Evolutionary conservation across 2,329 filamentous ascomycete species (phyloP), one percentile per base, ranked within the genome.

Genomic region (Paecilomyces niveus): DNA sequence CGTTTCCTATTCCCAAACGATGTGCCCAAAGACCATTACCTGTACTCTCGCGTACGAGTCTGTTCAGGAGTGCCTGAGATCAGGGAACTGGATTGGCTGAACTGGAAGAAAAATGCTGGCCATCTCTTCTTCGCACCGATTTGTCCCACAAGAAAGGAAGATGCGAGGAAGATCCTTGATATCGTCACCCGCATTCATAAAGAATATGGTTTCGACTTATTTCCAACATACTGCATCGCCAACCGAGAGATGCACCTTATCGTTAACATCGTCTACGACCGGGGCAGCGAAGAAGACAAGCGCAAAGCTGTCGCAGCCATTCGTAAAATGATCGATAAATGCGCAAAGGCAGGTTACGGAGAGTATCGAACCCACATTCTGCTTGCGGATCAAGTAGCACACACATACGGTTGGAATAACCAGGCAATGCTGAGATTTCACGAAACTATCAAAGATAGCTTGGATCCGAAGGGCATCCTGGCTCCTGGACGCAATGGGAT

Each of bases 331-430:
- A 70, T 71, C 53, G 67, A 71, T 26, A 74, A 76, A 53, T 68
- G 68, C n/a, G 76, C 76, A 1, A 67, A 68, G 13, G 63, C 73
- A 31, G 78, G 78, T 2, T 79, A 73, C 65, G 76, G 76, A 29
- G 77, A 80, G 62, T 79, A 80, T 58, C 65, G 77, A 32, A 80
- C 78, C 3, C 78, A 80, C 67, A 59, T 80, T n/a, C 66, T 74
- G 2, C 70, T 78, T 39, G 74, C 75, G 63, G 77, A 80, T 62
- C 76, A 79, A 60, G 74, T 80, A 52, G 74, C 75, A 0, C 67
- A 69, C 35, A 78, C 76, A 0, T 80, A 79, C 59, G 71, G 65
- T 31, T 79, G 72, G 67, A 75, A 76, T 54, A 68, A 74, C 55
- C 66, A 73, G 58, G 76, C 76, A 8, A 64, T 75, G 63, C 70